A percentile compares a stretch with the other conserved stretches of the same genome.
Evolutionary conservation across 345 rosid species (phyloP).

Genomic region (Atalantia buxifolia): DNA sequence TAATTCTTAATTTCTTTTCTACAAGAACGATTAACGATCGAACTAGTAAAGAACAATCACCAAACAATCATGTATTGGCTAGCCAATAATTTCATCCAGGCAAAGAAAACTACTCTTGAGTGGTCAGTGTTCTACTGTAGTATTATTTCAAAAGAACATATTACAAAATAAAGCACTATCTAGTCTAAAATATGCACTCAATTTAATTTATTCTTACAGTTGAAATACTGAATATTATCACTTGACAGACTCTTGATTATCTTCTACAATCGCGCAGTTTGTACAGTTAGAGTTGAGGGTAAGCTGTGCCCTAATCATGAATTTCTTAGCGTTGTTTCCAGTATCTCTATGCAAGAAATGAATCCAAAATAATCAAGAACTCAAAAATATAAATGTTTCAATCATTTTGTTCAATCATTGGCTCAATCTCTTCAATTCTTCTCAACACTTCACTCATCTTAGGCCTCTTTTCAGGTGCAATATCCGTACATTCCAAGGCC

Average conservation of each 20-base stretch:
- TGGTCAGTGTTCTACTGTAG: too few species aligned
- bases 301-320: neutral
- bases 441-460: constrained; percentile 35
- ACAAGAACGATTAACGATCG: too few species aligned
- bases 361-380: neutral
- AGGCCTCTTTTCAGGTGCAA: constrained; percentile 41
- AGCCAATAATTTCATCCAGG: neutral
- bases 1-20: too few species aligned
- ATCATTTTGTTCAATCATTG: constrained; percentile 8
- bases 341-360: neutral
- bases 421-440: constrained; percentile 43
- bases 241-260: neutral
- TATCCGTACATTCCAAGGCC: constrained; percentile 50
- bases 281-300: neutral
- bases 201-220: neutral
- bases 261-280: neutral
- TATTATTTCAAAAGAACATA: neutral
- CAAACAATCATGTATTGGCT: neutral
- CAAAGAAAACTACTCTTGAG: neutral
- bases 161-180: neutral
- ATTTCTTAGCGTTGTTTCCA: neutral
- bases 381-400: neutral
- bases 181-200: neutral
- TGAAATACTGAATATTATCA: neutral
- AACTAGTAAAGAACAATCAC: too few species aligned